Evolutionary conservation across 208 protist species (phyloP).

Genomic region (Phytomonas francai): DNA sequence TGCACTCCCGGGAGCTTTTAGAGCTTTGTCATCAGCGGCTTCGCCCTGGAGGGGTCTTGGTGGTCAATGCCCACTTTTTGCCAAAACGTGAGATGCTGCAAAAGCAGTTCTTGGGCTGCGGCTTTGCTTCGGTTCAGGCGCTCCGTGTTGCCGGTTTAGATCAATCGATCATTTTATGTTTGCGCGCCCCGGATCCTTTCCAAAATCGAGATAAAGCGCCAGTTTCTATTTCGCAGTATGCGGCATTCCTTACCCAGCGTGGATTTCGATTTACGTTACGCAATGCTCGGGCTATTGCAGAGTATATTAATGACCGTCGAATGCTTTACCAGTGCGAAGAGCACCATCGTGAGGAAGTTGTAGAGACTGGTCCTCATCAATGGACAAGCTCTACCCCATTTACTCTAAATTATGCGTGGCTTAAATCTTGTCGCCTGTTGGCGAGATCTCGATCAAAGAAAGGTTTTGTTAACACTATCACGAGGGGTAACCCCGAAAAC

Average conservation of each 20-base stretch:
- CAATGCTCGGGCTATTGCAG: not conserved
- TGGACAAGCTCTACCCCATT: not conserved
- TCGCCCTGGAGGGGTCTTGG: constrained; percentile 37
- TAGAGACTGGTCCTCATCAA: not conserved
- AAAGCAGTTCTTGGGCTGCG: constrained; percentile 26
- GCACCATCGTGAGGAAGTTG: not conserved
- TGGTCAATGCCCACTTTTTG: constrained; percentile 75
- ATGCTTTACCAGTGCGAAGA: not conserved
- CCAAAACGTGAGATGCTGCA: constrained; percentile 20
- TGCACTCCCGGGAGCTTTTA: constrained; percentile 50
- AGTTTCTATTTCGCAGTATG: not conserved
- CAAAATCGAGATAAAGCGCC: not conserved
- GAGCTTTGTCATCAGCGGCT: constrained; percentile 44
- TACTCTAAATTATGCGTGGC: not conserved
- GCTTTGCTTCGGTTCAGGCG: constrained; percentile 61
- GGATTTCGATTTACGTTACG: constrained; percentile 11
- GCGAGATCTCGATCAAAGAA: not conserved
- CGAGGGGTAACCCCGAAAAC: not conserved
- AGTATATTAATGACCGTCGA: constrained; percentile 6
- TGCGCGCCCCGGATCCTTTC: not conserved
- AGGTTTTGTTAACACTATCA: not conserved
- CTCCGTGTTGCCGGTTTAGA: constrained; percentile 40
- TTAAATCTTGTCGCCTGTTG: not conserved
- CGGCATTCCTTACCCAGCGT: not conserved
- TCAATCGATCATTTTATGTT: constrained; percentile 35